phyloP scores from a whole-genome alignment of 2,329 filamentous ascomycete genomes.

The Colletotrichum tropicale region DNA sequence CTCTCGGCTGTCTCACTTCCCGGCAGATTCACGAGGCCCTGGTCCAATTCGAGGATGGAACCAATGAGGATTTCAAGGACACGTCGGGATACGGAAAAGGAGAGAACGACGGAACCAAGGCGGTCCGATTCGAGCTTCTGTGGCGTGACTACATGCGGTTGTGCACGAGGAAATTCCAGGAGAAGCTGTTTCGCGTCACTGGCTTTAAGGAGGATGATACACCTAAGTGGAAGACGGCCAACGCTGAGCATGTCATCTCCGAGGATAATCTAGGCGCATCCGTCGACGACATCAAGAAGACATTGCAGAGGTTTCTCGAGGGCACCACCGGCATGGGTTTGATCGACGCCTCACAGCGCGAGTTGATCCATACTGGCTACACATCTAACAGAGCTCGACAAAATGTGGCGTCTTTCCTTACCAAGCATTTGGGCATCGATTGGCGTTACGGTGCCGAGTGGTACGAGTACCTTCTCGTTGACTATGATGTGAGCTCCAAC shows the following conservation, averaged over 20 bases:
- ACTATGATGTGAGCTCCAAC: slow-evolving; percentile 78
- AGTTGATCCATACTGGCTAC: slow-evolving; percentile 77
- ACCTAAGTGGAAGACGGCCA: slow-evolving; percentile 54
- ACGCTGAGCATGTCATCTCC: slow-evolving; percentile 41
- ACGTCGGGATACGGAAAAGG: slow-evolving; percentile 68
- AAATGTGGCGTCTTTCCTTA: slow-evolving; percentile 76
- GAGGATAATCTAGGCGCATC: slow-evolving; percentile 24
- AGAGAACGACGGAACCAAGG: slow-evolving; percentile 73
- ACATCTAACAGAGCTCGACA: slow-evolving; percentile 78
- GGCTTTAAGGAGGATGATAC: slow-evolving; percentile 62
- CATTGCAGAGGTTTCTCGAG: slow-evolving; percentile 63
- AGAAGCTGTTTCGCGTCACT: slow-evolving; percentile 65
- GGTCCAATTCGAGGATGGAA: slow-evolving; percentile 71
- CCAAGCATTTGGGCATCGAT: slow-evolving; percentile 76
- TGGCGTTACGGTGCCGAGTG: slow-evolving; percentile 84
- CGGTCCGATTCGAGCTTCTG: slow-evolving; percentile 74
- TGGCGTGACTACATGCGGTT: slow-evolving; percentile 86
- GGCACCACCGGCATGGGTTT: slow-evolving; percentile 78
- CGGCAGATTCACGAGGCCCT: slow-evolving; percentile 75
- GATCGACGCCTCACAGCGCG: slow-evolving; percentile 78
- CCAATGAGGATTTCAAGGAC: slow-evolving; percentile 38
- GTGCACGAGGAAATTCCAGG: slow-evolving; percentile 72
- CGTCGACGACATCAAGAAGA: slow-evolving; percentile 45
- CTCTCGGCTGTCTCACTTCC: slow-evolving; percentile 74
- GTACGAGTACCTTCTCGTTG: slow-evolving; percentile 77